These are phyloP conservation scores for Cynara cardunculus DNA, from an alignment of 129 eudicot species.

Conservation along the genomic window DNA sequence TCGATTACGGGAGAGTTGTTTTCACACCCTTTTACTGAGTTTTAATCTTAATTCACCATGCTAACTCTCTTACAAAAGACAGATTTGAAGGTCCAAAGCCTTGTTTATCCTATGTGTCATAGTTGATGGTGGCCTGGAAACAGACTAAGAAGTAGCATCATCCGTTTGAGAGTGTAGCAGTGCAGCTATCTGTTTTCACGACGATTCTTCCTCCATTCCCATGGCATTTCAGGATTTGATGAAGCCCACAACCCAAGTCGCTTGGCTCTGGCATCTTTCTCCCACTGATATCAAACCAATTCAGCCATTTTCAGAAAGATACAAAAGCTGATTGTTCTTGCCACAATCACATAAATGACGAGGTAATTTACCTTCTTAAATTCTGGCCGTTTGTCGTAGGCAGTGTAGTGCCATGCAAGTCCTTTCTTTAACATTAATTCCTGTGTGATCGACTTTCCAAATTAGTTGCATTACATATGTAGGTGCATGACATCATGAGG, in stretches of 20 bases:
- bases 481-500: background rate
- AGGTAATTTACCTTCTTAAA: slow-evolving; percentile 46
- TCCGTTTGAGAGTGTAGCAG: background rate
- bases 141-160: background rate
- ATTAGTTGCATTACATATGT: slow-evolving; percentile 10
- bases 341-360: background rate
- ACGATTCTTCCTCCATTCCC: slow-evolving; percentile 79
- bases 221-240: slow-evolving; percentile 86
- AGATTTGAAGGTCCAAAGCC: background rate
- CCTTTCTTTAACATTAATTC: slow-evolving; percentile 85
- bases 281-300: slow-evolving; percentile 56
- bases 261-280: slow-evolving; percentile 73
- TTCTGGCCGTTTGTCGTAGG: slow-evolving; percentile 63
- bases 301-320: background rate
- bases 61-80: background rate
- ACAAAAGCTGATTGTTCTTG: background rate
- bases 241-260: slow-evolving; percentile 83
- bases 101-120: too few species aligned
- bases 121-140: too few species aligned
- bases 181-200: slow-evolving; percentile 48
- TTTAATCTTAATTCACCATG: background rate
- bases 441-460: slow-evolving; percentile 22
- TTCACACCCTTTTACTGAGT: background rate
- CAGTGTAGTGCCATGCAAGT: slow-evolving; percentile 82
- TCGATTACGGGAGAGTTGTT: background rate